A percentile compares a stretch with the other conserved stretches of the same genome.
Evolutionary conservation across 2,329 filamentous ascomycete species (phyloP).

Genomic region (Penicillium fuscoglaucum): DNA sequence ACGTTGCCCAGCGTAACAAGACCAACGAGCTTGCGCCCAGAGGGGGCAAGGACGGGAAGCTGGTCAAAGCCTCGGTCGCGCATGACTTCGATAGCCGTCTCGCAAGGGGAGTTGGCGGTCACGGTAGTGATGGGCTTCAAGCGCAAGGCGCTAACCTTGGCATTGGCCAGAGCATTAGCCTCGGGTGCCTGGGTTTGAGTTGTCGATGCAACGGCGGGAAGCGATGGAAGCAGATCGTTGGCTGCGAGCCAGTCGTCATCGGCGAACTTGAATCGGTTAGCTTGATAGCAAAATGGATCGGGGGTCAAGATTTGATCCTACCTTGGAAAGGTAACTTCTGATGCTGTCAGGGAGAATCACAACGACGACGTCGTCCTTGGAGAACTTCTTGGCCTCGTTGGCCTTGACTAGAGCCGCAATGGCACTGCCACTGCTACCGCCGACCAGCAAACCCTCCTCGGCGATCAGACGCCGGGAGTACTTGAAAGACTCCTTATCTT

Average conservation of each 20-base stretch:
- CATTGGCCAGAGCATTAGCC: conserved; percentile 71
- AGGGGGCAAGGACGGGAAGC: conserved; percentile 78
- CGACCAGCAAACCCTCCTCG: conserved; percentile 90
- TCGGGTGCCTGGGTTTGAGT: conserved; percentile 33
- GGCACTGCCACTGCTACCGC: conserved; percentile 90
- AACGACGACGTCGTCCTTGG: conserved; percentile 83
- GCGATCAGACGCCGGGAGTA: conserved; percentile 87
- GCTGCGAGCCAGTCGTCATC: conserved; percentile 99
- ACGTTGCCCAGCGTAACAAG: conserved; percentile 94
- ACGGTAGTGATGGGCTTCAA: conserved; percentile 94
- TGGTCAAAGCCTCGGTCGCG: conserved; percentile 98
- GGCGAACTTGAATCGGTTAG: conserved; percentile 62
- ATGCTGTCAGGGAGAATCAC: conserved; percentile 95
- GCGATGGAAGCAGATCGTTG: conserved; percentile 79
- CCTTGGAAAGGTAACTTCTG: conserved; percentile 91
- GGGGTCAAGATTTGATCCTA: conserved; percentile 28
- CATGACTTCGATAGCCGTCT: conserved; percentile 95
- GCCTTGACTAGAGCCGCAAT: conserved; percentile 79
- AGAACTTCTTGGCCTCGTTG: conserved; percentile 72
- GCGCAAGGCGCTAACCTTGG: conserved; percentile 78
- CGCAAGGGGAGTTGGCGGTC: conserved; percentile 67
- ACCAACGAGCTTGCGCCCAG: conserved; percentile 74
- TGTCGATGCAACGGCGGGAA: conserved; percentile 45
- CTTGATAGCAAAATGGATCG: neutral
- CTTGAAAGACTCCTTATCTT: conserved; percentile 85